Base-by-base conservation (phyloP, 352 stramenopile genomes). In the Globisporangium carolinianum region DNA sequence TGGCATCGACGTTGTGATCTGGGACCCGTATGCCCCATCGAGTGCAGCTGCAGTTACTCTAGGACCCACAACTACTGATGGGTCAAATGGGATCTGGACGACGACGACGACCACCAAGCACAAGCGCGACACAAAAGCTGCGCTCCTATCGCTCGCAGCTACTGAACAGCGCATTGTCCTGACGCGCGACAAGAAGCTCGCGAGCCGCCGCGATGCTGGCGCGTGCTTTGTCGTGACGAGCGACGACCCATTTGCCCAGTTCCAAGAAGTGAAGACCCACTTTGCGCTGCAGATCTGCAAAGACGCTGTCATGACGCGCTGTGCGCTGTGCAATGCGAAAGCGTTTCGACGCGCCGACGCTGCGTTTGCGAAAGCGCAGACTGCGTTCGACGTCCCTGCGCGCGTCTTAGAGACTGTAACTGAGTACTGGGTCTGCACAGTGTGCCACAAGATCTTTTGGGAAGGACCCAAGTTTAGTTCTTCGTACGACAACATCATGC, bases 211-310 rank as follows among this genome's bases (percentile, higher is more conserved):
- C 4, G 79, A 88, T 55, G 78, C 80, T 3, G 76, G 81, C 8
- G 83, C 80, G 2, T 93, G 80, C 63, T 89, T 89, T 57, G 76
- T 91, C 3, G 73, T 93, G 8, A 76, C 79, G 0, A 87, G 74
- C 46, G 81, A 91, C 53, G 76, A 89, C 51, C 72, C 76, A 24
- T 76, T 86, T 43, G 51, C 73, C 52, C 80, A 93, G 53, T 91
- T 93, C 52, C 76, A 84, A 48, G 80, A 93, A 49, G 83, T 93
- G 58, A 85, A 83, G 41, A 39, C 75, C 0, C 78, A 92, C 50
- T 92, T 92, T 47, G 76, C 69, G 0, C 66, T 90, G 6, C 68
- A 81, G 18, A 58, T 65, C 73, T 3, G 62, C 62, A 17, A 55
- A 51, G 70, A 62, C 45, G 66, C 68, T 7, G 69, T 61, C n/a